Conservation (phyloP, 2,329 filamentous ascomycete genomes). For the Alternaria triticimaculans region DNA sequence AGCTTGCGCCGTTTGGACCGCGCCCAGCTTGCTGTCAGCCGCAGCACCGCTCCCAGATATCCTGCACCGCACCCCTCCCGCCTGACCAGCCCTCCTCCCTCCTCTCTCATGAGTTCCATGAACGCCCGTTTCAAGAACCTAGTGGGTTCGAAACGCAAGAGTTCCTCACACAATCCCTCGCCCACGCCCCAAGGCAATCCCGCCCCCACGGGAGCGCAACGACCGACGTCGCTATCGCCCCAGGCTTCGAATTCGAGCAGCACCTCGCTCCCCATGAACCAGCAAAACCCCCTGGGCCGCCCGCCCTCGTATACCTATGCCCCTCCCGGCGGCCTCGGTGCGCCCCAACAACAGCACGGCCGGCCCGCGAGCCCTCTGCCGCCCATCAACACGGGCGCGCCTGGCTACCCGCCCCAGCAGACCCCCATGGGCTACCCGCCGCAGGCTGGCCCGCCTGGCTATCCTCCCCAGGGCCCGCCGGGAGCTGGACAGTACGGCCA, state of each 20-base stretch:
- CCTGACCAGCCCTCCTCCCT: slow-evolving; percentile 24
- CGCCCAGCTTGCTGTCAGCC: slow-evolving; percentile 40
- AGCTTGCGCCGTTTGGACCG: slow-evolving; percentile 16
- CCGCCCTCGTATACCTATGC: slow-evolving; percentile 70
- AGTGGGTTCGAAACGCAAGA: slow-evolving; percentile 80
- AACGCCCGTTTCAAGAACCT: slow-evolving; percentile 80
- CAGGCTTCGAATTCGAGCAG: slow-evolving; percentile 49
- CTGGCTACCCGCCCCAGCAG: slow-evolving; percentile 52
- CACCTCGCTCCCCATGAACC: slow-evolving; percentile 60
- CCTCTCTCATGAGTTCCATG: slow-evolving; percentile 73
- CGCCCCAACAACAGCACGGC: slow-evolving; percentile 47
- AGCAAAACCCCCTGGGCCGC: slow-evolving; percentile 61
- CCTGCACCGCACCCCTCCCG: slow-evolving; percentile 35
- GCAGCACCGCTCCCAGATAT: slow-evolving; percentile 32
- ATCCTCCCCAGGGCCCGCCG: slow-evolving; percentile 47
- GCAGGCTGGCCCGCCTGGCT: slow-evolving; percentile 50
- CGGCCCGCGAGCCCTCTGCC: slow-evolving; percentile 63
- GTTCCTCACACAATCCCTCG: slow-evolving; percentile 61
- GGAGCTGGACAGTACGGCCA: slow-evolving; percentile 36
- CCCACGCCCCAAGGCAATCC: slow-evolving; percentile 41
- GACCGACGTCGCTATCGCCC: slow-evolving; percentile 49
- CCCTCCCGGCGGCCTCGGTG: slow-evolving; percentile 46
- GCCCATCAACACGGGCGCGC: slow-evolving; percentile 61
- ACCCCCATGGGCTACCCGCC: slow-evolving; percentile 49
- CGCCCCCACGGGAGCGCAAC: slow-evolving; percentile 48